Evolutionary conservation across 1,284 basidiomycete species (phyloP), one percentile per base, ranked within the genome.

Genomic region (Pseudozyma sp.): DNA sequence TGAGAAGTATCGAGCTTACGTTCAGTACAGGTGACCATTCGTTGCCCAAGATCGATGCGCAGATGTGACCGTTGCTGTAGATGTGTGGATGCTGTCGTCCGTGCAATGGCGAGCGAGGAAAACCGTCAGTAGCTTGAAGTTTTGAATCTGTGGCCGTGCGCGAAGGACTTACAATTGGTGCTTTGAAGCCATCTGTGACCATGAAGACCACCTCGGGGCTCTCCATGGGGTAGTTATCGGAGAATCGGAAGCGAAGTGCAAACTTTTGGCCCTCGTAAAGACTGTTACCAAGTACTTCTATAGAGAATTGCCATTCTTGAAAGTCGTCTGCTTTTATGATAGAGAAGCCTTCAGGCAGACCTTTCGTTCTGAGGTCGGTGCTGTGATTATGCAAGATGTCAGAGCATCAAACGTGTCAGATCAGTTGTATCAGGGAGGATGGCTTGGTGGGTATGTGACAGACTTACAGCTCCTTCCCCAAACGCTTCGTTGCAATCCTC

Each of bases 11-110:
- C 53, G 74, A 75, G 55, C 70, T 72, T n/a, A 76, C 72, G 49
- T 78, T 81, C 39, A 84, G 72, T 6, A 82, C 82, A 7, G 82
- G 82, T 13, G 78, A 79, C 82, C 82, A 84, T 53, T 81, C 81
- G 59, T 59, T 74, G 38, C 74, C 81, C 16, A 84, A 53, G 48
- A 84, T 81, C 44, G 75, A 78, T 10, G 63, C 70, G 63, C 83
- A 84, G 18, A 83, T 79, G 53, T 84, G 83, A 13, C 83, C 83
- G 56, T 84, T 84, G 25, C 70, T 74, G 64, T 82, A 83, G 16
- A 74, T 58, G 56, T 79, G 76, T 14, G 62, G 70, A 47, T 78
- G 77, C 75, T 80, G 59, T 52, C 36, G 3, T 4, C 2, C 36
- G 18, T 14, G 10, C 38, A 49, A 35, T 19, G 34, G 1, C 18